These are phyloP conservation scores for Rhizoctonia solani DNA, from an alignment of 1,284 basidiomycete species.

Conservation along the genomic window DNA sequence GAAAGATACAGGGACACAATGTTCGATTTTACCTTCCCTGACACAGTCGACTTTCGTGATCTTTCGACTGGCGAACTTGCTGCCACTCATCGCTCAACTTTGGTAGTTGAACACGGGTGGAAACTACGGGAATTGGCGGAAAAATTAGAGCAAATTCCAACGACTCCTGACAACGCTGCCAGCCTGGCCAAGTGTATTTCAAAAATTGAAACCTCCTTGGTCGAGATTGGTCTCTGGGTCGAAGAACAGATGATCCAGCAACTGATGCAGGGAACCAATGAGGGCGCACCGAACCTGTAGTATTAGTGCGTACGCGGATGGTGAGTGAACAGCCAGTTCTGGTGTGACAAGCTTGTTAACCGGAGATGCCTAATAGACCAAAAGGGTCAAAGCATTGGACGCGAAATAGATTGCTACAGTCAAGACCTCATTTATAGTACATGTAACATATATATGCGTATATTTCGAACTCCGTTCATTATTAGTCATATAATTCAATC, in stretches of 20 bases:
- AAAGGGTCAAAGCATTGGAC: too few relatives aligned
- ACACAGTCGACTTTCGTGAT: constrained; percentile 16
- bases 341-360: too few relatives aligned
- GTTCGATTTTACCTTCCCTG: constrained; percentile 21
- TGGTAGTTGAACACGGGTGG: constrained; percentile 12
- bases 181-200: background rate
- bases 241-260: constrained; percentile 7
- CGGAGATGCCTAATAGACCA: too few relatives aligned
- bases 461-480: too few relatives aligned
- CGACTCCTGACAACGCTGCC: background rate
- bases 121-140: background rate
- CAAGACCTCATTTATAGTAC: too few relatives aligned
- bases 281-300: background rate
- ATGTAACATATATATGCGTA: too few relatives aligned
- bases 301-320: too few relatives aligned
- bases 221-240: background rate
- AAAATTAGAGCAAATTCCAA: constrained; percentile 1
- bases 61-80: constrained; percentile 5
- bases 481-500: too few relatives aligned
- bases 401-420: too few relatives aligned
- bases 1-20: constrained; percentile 4
- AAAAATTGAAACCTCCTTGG: constrained; percentile 17
- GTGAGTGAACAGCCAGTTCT: too few relatives aligned
- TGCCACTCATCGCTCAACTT: background rate
- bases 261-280: background rate